Conservation (phyloP, 2,329 filamentous ascomycete species). For the Alternaria arbusti region DNA sequence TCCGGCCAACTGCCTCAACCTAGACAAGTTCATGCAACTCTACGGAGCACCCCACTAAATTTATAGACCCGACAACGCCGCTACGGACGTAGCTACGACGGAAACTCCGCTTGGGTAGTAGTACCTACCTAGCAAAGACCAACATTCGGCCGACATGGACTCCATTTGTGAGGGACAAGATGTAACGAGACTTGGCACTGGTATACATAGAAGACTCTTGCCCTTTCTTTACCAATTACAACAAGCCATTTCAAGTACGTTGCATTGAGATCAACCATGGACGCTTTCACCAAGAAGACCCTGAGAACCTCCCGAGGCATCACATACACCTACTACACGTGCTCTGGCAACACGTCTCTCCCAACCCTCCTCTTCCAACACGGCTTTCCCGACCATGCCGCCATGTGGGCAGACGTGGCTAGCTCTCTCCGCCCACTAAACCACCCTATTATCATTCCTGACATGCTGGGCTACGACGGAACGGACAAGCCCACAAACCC, state of each 20-base stretch:
- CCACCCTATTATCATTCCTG: constrained; percentile 49
- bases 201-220: not conserved
- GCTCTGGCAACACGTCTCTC: constrained; percentile 22
- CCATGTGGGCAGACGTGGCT: constrained; percentile 54
- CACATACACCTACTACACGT: constrained; percentile 39
- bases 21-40: not conserved
- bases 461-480: constrained; percentile 49
- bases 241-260: not conserved
- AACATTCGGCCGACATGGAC: not conserved
- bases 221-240: not conserved
- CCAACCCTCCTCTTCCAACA: constrained; percentile 51
- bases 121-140: not conserved
- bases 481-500: constrained; percentile 43
- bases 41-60: not conserved
- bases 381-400: constrained; percentile 58
- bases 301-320: constrained; percentile 33
- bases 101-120: not conserved
- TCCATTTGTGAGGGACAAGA: not conserved
- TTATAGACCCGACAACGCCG: not conserved
- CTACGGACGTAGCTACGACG: not conserved
- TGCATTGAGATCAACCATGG: constrained; percentile 22
- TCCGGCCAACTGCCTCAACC: not conserved
- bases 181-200: not conserved
- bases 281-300: constrained; percentile 35
- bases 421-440: constrained; percentile 49